Conservation (phyloP, 2,329 filamentous ascomycete genomes). For the Triangularia setosa region DNA sequence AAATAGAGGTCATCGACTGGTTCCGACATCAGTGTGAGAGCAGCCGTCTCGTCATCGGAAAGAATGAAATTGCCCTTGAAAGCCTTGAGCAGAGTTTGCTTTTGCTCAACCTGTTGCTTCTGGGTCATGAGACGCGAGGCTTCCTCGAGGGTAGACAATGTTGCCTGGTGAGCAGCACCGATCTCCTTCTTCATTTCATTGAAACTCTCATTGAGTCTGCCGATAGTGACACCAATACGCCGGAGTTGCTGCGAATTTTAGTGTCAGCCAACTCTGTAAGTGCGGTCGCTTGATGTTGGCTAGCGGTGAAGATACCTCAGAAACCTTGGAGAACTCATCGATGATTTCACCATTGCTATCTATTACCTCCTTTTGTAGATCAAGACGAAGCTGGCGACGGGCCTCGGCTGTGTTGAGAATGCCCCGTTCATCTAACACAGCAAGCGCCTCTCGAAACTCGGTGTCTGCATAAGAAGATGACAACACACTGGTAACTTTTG, state of each 20-base stretch:
- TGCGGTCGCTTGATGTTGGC: not conserved
- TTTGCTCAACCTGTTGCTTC: constrained; percentile 70
- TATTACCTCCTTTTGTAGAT: constrained; percentile 89
- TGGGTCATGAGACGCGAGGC: constrained; percentile 69
- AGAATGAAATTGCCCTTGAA: constrained; percentile 83
- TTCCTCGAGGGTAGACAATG: constrained; percentile 70
- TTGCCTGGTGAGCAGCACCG: constrained; percentile 68
- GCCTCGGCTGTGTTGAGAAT: constrained; percentile 73
- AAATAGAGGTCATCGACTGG: constrained; percentile 87
- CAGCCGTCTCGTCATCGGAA: constrained; percentile 72
- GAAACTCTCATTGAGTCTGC: constrained; percentile 74
- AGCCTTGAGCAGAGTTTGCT: constrained; percentile 71
- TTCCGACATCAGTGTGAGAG: constrained; percentile 72
- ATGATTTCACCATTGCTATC: constrained; percentile 88
- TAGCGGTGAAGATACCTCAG: constrained; percentile 59
- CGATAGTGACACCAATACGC: constrained; percentile 75
- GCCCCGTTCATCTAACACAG: constrained; percentile 68
- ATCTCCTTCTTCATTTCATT: constrained; percentile 77
- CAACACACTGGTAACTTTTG: constrained; percentile 78
- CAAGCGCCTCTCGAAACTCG: constrained; percentile 82
- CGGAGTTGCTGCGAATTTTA: constrained; percentile 68
- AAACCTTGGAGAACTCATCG: constrained; percentile 81
- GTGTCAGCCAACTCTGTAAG: not conserved
- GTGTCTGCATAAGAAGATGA: constrained; percentile 90
- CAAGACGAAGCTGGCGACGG: constrained; percentile 72